Conservation (phyloP, 2,329 filamentous ascomycete genomes). For the Chrysoporthe austroafricana region DNA sequence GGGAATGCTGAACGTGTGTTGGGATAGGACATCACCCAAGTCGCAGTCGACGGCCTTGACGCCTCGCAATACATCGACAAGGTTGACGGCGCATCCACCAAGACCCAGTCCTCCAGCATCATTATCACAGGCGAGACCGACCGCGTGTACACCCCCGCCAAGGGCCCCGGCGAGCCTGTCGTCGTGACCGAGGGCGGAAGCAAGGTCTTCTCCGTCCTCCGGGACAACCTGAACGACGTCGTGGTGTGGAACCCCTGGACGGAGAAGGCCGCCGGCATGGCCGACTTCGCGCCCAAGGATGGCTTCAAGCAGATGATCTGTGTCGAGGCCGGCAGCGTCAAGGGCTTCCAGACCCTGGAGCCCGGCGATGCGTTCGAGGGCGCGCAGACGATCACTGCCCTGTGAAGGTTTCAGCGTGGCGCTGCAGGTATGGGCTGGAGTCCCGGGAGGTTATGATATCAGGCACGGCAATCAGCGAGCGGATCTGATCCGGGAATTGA, state of each 20-base stretch:
- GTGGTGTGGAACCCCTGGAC: conserved; percentile 98
- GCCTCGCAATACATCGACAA: conserved; percentile 83
- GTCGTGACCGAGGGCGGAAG: conserved; percentile 66
- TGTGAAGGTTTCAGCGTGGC: conserved; percentile 32
- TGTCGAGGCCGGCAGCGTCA: conserved; percentile 86
- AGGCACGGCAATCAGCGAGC: conserved; percentile 3
- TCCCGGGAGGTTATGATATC: conserved; percentile 24
- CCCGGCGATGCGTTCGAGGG: conserved; percentile 71
- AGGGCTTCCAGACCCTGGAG: conserved; percentile 82
- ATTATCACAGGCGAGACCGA: conserved; percentile 81
- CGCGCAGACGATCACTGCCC: conserved; percentile 57
- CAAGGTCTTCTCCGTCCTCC: conserved; percentile 71
- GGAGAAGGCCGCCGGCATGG: conserved; percentile 80
- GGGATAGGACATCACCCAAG: conserved; percentile 75
- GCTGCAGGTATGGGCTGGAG: conserved; percentile 2
- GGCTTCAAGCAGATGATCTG: conserved; percentile 95
- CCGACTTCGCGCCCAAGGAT: conserved; percentile 85
- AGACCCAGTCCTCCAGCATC: conserved; percentile 67
- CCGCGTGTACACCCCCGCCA: conserved; percentile 78
- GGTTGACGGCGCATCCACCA: conserved; percentile 66
- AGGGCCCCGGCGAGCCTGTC: conserved; percentile 61
- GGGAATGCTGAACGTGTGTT: background rate
- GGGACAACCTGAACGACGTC: conserved; percentile 84
- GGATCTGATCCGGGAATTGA: background rate
- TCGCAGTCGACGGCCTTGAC: conserved; percentile 76